Evolutionary conservation across 202 grass and related monocot species (phyloP), one percentile per base, ranked within the genome.

Genomic region (Alloteropsis angusta): DNA sequence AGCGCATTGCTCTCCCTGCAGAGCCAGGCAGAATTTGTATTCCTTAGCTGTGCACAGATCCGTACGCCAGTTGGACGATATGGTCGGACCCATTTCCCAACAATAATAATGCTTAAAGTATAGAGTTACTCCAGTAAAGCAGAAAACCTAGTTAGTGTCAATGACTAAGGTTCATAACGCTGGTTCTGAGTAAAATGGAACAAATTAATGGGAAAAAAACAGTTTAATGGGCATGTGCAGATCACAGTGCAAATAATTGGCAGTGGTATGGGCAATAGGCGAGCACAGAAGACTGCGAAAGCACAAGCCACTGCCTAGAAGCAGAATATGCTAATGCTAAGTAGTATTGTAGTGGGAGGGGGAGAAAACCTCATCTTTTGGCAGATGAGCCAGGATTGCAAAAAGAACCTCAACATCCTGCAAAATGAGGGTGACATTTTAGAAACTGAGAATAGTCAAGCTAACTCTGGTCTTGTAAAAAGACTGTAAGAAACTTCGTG

Each of bases 341-440:
- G 1, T 4, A 15, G 16, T 70, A 49, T n/a, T 34, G 22, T 69
- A 52, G 19, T 28, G 32, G 36, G 47, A 48, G 48, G 67, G 37
- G 18, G 44, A 41, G n/a, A 1, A 60, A 82, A 97, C 94, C 94
- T 94, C 94, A 56, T 97, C 94, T 89, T 97, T 97, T 44, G 91
- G 79, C 60, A 97, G 74, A 88, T 93, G 89, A 38, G 80, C 34
- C 57, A 97, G 78, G 61, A 97, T 78, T 52, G 91, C 64, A 88
- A 97, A 85, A 76, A 97, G 87, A 43, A 97, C 45, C 65, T 97
- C 94, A 39, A 85, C 75, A 87, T 97, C 94, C 94, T 97, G 91
- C 71, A 83, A 83, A 87, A 74, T 83, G 19, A 87, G 39, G 76
- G 47, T 44, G 32, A 43, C 9, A 28, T 22, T 65, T 83, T 61